Base-by-base conservation (phyloP, 2,329 filamentous ascomycete species). In the Thelonectria rubi region DNA sequence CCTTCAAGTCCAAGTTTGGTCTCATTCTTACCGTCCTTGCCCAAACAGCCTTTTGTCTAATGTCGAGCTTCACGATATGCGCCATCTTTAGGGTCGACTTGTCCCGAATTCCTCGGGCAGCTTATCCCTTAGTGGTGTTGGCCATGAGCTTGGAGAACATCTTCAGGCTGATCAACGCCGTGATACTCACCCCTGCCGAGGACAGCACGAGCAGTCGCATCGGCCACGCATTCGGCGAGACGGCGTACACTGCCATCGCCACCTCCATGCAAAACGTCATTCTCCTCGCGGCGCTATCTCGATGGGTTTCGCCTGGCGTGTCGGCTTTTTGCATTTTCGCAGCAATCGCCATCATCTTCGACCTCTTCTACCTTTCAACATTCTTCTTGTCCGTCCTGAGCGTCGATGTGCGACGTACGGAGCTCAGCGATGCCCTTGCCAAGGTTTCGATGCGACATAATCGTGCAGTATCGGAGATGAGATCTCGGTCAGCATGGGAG, bases 361-460 rank as follows among this genome's bases (percentile, higher is more conserved):
- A 94, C 75, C 90, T 91, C 64, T 88, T 93, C 70, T 93, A 91
- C 70, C 82, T 93, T 20, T 84, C 92, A 8, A 94, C 91, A 0
- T 94, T 93, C 77, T 94, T 94, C 71, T 81, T 93, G 3, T 87
- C 91, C 1, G 90, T 94, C 12, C 80, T 94, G 21, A 93, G 90
- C 70, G 88, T 94, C 45, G 91, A 94, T 73, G 90, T 94, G 10
- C 86, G 88, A 20, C 84, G 91, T 67, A 87, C 90, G 59, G 91
- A 94, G 77, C 83, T 94, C 0, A 87, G 88, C 67, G 91, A 94
- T 72, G 88, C 89, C 2, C 78, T 94, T 10, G 86, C 81, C 11
- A 88, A 84, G 67, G 83, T 81, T 2, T 81, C 82, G 1, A 79
- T 82, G 40, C 78, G 79, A 14, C 76, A 77, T 53, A 76, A 76